phyloP scores from a whole-genome alignment of 139 green algal genomes.

The Micractinium sp. region DNA sequence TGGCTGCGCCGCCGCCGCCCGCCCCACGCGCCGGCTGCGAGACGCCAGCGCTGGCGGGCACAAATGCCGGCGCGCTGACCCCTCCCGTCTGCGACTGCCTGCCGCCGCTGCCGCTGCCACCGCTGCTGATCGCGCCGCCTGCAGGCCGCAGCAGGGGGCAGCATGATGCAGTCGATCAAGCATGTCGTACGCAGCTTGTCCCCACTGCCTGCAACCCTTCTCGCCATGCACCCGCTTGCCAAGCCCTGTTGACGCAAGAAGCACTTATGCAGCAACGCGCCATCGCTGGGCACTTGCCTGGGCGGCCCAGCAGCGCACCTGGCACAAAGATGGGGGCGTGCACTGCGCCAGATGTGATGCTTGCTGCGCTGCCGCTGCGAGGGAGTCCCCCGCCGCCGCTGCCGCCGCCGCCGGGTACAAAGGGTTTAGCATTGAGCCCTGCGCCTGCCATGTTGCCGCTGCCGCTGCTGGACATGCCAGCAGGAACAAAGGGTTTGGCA shows the following conservation, averaged over 20 bases:
- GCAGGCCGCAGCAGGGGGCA: not conserved
- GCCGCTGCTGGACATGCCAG: conserved; percentile 15
- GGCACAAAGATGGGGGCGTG: conserved; percentile 16
- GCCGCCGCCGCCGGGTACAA: conserved; percentile 27
- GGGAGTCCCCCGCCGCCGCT: not conserved
- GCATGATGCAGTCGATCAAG: not conserved
- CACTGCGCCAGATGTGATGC: conserved; percentile 23
- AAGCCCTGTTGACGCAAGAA: not conserved
- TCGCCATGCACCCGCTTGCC: not conserved
- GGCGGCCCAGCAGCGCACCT: not conserved
- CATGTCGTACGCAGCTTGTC: not conserved
- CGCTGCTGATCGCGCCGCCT: not conserved
- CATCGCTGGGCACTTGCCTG: too few relatives aligned
- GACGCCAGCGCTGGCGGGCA: conserved; percentile 10
- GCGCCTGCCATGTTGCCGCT: not conserved
- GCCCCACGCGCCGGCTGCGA: not conserved
- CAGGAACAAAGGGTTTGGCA: conserved; percentile 15
- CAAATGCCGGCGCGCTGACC: not conserved
- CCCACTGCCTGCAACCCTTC: too few relatives aligned
- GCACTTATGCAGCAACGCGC: too few relatives aligned
- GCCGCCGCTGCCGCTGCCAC: not conserved
- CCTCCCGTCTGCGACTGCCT: not conserved
- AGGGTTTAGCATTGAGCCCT: conserved; percentile 36
- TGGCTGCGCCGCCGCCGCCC: not conserved
- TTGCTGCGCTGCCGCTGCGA: not conserved